Conservation (phyloP, 225 moss, liverwort and hornwort species). For the Pseudoscleropodium purum region DNA sequence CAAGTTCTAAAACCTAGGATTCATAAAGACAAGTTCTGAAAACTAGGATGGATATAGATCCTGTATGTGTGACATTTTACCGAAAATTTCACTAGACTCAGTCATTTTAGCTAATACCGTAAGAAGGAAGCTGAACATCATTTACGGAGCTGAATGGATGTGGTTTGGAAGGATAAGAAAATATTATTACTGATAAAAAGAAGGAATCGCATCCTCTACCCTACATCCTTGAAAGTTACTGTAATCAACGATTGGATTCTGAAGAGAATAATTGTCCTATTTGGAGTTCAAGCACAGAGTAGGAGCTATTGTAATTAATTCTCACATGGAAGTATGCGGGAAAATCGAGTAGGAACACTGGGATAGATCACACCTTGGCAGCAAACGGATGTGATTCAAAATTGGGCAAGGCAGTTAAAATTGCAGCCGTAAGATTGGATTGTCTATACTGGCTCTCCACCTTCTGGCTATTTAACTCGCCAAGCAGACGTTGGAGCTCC, state of each 20-base stretch:
- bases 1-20: no score
- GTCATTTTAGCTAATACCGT: not conserved
- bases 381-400: not conserved
- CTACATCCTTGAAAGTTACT: not conserved
- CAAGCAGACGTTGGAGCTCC: not conserved
- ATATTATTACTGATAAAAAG: not conserved
- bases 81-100: not conserved
- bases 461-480: not conserved
- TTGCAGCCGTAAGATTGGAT: not conserved
- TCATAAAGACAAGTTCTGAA: no score
- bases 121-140: not conserved
- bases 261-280: not conserved
- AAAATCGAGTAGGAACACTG: not conserved
- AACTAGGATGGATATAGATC: not conserved
- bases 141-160: not conserved
- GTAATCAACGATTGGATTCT: not conserved
- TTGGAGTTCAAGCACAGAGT: not conserved
- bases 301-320: no score
- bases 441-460: not conserved
- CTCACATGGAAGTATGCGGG: not conserved
- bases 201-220: not conserved
- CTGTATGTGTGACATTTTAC: not conserved
- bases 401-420: not conserved
- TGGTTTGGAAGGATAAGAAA: not conserved
- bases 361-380: not conserved